These are phyloP conservation scores for Fusarium sp. DNA, from an alignment of 2,329 filamentous ascomycete species.

Conservation along the genomic window DNA sequence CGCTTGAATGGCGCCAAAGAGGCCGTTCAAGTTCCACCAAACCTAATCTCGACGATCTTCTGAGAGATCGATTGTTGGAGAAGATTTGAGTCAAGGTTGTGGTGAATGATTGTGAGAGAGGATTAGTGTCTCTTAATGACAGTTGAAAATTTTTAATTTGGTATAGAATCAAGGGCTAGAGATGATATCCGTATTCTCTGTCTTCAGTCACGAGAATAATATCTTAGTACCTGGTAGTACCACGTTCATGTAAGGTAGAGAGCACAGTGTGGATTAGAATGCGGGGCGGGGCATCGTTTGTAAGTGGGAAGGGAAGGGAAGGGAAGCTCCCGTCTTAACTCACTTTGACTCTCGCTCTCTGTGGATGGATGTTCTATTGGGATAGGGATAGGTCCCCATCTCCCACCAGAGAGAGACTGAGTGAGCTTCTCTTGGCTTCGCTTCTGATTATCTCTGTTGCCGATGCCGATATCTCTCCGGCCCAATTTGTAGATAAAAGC, in stretches of 20 bases:
- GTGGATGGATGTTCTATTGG: neutral
- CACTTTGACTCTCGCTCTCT: slow-evolving; percentile 15
- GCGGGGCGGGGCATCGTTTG: slow-evolving; percentile 23
- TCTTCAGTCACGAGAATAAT: neutral
- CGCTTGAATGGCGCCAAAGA: neutral
- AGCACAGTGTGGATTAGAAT: slow-evolving; percentile 26
- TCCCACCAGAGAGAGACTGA: slow-evolving; percentile 2
- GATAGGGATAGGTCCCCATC: slow-evolving; percentile 21
- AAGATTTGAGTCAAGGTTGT: neutral
- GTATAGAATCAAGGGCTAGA: neutral
- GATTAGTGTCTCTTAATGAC: neutral
- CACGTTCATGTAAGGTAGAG: neutral
- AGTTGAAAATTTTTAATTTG: accelerated
- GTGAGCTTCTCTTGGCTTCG: slow-evolving; percentile 28
- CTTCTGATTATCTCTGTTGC: slow-evolving; percentile 17
- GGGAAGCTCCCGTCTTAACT: slow-evolving; percentile 16
- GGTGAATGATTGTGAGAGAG: neutral
- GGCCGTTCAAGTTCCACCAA: slow-evolving; percentile 37
- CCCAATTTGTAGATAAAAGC: slow-evolving; percentile 37
- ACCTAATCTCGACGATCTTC: slow-evolving; percentile 47
- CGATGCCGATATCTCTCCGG: slow-evolving; percentile 22
- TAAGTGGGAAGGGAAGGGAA: slow-evolving; percentile 13
- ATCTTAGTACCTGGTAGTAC: slow-evolving; percentile 9
- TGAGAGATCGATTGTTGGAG: neutral
- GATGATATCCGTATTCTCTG: neutral